These are phyloP conservation scores for Hypoxylon perforatum DNA, from an alignment of 495 filamentous ascomycete genomes.

Conservation along the genomic window DNA sequence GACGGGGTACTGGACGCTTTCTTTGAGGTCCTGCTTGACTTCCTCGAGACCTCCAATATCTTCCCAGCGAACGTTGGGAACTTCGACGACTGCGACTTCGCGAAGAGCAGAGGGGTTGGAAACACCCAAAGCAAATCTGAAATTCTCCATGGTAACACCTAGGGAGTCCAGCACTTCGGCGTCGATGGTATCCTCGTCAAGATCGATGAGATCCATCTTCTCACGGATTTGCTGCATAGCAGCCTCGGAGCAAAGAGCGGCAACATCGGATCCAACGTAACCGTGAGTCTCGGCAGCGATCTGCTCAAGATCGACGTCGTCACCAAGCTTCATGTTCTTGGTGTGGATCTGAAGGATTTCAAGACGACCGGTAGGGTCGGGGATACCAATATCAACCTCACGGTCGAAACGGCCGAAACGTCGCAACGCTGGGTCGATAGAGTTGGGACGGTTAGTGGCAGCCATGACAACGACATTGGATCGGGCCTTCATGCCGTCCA, in stretches of 20 bases:
- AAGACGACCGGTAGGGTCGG: slow-evolving; percentile 96
- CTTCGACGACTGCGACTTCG: slow-evolving; percentile 98
- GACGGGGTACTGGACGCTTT: slow-evolving; percentile 98
- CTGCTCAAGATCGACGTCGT: slow-evolving; percentile 95
- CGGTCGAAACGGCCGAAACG: slow-evolving; percentile 98
- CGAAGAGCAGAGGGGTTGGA: slow-evolving; percentile 98
- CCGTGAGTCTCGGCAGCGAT: slow-evolving; percentile 98
- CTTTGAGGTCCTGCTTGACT: slow-evolving; percentile 99
- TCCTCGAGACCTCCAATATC: slow-evolving; percentile 98
- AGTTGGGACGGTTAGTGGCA: slow-evolving; percentile 96
- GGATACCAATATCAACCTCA: slow-evolving; percentile 97
- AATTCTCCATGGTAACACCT: slow-evolving; percentile 99
- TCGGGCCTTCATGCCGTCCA: slow-evolving; percentile 99
- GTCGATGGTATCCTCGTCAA: slow-evolving; percentile 98
- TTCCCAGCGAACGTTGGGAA: slow-evolving; percentile 99
- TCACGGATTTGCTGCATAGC: slow-evolving; percentile 99
- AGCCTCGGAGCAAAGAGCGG: slow-evolving; percentile 98
- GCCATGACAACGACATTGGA: slow-evolving; percentile 99
- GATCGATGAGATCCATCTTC: slow-evolving; percentile 99
- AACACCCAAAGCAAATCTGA: slow-evolving; percentile 96
- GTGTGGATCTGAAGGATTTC: slow-evolving; percentile 99
- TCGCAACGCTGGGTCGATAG: slow-evolving; percentile 95
- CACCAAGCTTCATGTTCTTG: slow-evolving; percentile 99
- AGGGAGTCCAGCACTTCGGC: slow-evolving; percentile 98
- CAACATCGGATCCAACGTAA: slow-evolving; percentile 98